Conservation (phyloP, 495 filamentous ascomycete genomes). For the Aspergillus sparsus region DNA sequence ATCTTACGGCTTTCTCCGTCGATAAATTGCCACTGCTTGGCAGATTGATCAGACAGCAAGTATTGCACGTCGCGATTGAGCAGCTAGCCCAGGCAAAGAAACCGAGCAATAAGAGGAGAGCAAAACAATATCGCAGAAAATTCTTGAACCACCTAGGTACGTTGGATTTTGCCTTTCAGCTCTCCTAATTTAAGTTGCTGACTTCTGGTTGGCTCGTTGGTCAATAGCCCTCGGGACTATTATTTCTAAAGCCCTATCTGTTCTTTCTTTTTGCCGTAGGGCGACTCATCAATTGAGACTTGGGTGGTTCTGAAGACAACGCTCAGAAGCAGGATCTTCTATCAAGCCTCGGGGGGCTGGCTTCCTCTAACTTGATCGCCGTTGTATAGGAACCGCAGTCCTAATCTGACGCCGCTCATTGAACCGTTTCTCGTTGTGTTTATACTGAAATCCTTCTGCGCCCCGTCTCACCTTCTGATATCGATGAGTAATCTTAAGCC, state of each 20-base stretch:
- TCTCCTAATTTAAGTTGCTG: not conserved
- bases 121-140: not conserved
- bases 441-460: not conserved
- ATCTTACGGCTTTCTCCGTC: constrained; percentile 28
- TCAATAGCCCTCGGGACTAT: constrained; percentile 1
- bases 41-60: constrained; percentile 42
- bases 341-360: constrained; percentile 6
- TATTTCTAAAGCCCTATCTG: not conserved
- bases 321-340: constrained; percentile 29
- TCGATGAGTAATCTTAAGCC: constrained; percentile 21
- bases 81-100: constrained; percentile 28
- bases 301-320: constrained; percentile 2
- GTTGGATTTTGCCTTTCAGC: not conserved
- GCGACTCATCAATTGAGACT: constrained; percentile 2
- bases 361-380: constrained; percentile 2
- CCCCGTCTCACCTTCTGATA: constrained; percentile 10
- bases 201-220: constrained; percentile 2
- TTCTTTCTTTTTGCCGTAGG: not conserved
- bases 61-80: constrained; percentile 35
- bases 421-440: constrained; percentile 3
- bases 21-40: constrained; percentile 33
- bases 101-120: not conserved
- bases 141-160: not conserved
- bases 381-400: constrained; percentile 7
- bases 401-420: constrained; percentile 7